phyloP scores from a whole-genome alignment of 2,329 filamentous ascomycete species.

The Cladosporium sp. region DNA sequence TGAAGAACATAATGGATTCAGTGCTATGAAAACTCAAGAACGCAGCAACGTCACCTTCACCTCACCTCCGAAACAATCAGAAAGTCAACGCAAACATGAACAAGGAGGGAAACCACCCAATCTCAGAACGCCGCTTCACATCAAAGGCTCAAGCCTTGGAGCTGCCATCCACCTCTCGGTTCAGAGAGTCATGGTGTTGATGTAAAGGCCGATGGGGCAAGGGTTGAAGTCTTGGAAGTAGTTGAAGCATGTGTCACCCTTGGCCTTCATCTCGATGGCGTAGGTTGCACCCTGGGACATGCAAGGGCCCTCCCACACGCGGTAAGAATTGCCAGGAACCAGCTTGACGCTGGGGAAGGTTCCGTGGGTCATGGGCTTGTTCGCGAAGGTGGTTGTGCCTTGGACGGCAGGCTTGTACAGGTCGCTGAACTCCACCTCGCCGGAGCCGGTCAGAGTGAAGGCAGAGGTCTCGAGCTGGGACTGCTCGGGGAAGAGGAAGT shows the following conservation, averaged over 20 bases:
- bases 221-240: conserved; percentile 67
- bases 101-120: not conserved
- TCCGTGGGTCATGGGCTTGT: conserved; percentile 7
- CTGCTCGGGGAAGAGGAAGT: conserved; percentile 47
- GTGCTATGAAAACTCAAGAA: not conserved
- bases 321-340: conserved; percentile 52
- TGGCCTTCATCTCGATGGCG: conserved; percentile 53
- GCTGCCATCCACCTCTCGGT: not conserved
- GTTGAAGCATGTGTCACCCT: conserved; percentile 53
- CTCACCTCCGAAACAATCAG: not conserved
- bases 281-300: conserved; percentile 52
- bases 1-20: not conserved
- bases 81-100: not conserved
- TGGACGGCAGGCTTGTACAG: conserved; percentile 26
- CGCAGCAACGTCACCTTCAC: not conserved
- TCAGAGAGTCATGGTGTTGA: not conserved
- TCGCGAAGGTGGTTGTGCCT: conserved; percentile 28
- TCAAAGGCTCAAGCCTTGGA: conserved; percentile 6
- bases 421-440: conserved; percentile 37
- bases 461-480: conserved; percentile 38
- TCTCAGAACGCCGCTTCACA: not conserved
- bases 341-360: not conserved
- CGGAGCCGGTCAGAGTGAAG: conserved; percentile 40
- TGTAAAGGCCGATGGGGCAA: conserved; percentile 19
- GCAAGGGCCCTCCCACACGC: conserved; percentile 56